These are phyloP conservation scores for Neopestalotiopsis rosae DNA, from an alignment of 2,329 filamentous ascomycete species.

Conservation along the genomic window DNA sequence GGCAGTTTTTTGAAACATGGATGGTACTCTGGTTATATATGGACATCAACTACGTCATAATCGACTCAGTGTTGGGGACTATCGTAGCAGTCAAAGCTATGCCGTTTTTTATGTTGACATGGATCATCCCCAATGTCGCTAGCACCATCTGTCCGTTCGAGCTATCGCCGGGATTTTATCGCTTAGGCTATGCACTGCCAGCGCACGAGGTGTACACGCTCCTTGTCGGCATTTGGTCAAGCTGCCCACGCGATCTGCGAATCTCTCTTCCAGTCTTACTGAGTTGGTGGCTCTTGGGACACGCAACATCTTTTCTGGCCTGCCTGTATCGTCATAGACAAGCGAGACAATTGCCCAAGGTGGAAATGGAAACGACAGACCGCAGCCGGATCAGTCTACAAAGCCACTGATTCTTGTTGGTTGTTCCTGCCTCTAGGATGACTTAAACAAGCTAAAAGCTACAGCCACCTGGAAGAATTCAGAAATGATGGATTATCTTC, in stretches of 20 bases:
- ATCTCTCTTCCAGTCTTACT: background rate
- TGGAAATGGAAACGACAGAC: no score
- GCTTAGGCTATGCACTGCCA: slow-evolving; percentile 44
- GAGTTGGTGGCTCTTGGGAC: background rate
- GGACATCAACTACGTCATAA: slow-evolving; percentile 47
- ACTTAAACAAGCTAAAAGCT: no score
- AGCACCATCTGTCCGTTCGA: slow-evolving; percentile 49
- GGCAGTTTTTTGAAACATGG: slow-evolving; percentile 49
- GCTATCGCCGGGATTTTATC: slow-evolving; percentile 46
- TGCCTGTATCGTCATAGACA: no score
- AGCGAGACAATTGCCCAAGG: no score
- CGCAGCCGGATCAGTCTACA: no score
- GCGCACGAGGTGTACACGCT: slow-evolving; percentile 46
- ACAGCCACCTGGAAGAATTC: no score
- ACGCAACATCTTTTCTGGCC: background rate
- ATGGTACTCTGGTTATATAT: slow-evolving; percentile 48
- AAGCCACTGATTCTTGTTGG: no score
- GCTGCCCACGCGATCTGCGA: background rate
- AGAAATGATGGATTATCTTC: no score
- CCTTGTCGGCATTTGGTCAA: slow-evolving; percentile 48
- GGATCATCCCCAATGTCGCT: slow-evolving; percentile 49
- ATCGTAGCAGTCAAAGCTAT: slow-evolving; percentile 44
- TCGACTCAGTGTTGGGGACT: slow-evolving; percentile 46
- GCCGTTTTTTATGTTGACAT: slow-evolving; percentile 49
- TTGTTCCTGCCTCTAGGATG: no score